A percentile compares a stretch with the other conserved stretches of the same genome.
Evolutionary conservation across 371 early-diverging fungal genomes (phyloP).

Genomic region (Lichtheimia hyalospora): DNA sequence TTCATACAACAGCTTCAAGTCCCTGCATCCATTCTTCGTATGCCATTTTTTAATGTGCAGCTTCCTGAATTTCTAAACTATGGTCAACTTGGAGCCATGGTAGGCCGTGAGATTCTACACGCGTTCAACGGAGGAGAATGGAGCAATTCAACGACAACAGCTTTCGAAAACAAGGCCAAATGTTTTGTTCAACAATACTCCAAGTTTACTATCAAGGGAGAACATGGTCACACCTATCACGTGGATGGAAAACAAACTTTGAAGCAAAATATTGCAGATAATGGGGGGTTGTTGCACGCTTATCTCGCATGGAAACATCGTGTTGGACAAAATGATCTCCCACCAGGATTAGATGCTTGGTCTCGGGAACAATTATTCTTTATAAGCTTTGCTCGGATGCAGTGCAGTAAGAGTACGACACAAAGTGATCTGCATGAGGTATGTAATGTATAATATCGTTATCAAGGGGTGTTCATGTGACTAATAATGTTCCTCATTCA

Average conservation of each 20-base stretch:
- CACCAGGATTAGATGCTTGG: constrained; percentile 54
- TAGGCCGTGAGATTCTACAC: constrained; percentile 32
- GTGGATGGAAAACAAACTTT: constrained; percentile 65
- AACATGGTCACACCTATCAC: constrained; percentile 38
- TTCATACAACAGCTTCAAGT: constrained; percentile 35
- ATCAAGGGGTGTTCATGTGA: not conserved
- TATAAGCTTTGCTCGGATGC: constrained; percentile 55
- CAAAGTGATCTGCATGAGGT: constrained; percentile 46
- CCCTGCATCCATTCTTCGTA: constrained; percentile 55
- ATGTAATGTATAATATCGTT: constrained; percentile 12
- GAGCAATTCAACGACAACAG: constrained; percentile 45
- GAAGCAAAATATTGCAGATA: constrained; percentile 74
- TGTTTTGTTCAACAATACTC: constrained; percentile 68
- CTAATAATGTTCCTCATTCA: constrained; percentile 4
- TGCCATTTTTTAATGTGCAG: constrained; percentile 47
- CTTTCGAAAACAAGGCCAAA: constrained; percentile 51
- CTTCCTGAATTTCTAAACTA: constrained; percentile 31
- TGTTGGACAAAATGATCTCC: constrained; percentile 4
- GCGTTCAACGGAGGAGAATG: constrained; percentile 70
- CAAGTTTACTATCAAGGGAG: constrained; percentile 44
- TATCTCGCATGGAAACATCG: constrained; percentile 40
- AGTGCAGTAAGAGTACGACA: constrained; percentile 53
- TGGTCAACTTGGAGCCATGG: constrained; percentile 12
- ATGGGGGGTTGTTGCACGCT: constrained; percentile 52
- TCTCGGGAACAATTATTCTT: constrained; percentile 60